Evolutionary conservation across 2,329 filamentous ascomycete genomes (phyloP), one percentile per base, ranked within the genome.

Genomic region (Nannizzia gypsea): DNA sequence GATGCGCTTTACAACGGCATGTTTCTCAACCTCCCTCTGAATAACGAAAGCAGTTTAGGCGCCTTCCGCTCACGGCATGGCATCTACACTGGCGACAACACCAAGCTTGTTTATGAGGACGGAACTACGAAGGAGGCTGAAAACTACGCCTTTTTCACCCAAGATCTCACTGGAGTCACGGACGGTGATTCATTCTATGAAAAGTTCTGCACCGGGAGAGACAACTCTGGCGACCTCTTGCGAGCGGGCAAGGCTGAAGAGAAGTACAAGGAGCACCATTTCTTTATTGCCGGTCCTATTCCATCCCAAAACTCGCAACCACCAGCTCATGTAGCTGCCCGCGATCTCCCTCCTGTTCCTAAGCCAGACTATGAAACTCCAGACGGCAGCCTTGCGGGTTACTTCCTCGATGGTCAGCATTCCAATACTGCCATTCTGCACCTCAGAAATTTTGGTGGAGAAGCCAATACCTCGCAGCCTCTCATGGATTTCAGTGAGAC

Each of bases 351-450:
- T 0, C 76, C 76, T 0, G 66, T 73, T 17, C 69, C 75, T 2
- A 67, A 72, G 20, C 60, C 74, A 2, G 66, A 72, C 20, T n/a
- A 66, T 73, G 28, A 62, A 66, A 1, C 69, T 68, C 34, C 72
- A 5, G 68, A 70, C 15, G 46, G 46, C 11, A 68, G 69, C 13
- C 64, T 77, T 31, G 72, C 72, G 28, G 77, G 78, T 1, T 80
- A 79, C 63, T 77, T 74, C 56, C 68, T 78, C 22, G 71, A 73
- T 26, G 69, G 66, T 1, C 70, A 67, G 24, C 69, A 74, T 24
- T 63, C 71, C 59, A 72, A 79, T 63, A 69, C 75, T 24, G 77
- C 76, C 17, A 72, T 80, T 22, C 69, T 80, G 38, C 72, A 71
- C 40, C 72, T 79, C 6, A 68, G 71, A 0, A 71, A 68, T 6